Percentiles rank a stretch among this genome's conserved stretches.
Conservation (phyloP, 306 rosid species). For the Prunus fruticosa region DNA sequence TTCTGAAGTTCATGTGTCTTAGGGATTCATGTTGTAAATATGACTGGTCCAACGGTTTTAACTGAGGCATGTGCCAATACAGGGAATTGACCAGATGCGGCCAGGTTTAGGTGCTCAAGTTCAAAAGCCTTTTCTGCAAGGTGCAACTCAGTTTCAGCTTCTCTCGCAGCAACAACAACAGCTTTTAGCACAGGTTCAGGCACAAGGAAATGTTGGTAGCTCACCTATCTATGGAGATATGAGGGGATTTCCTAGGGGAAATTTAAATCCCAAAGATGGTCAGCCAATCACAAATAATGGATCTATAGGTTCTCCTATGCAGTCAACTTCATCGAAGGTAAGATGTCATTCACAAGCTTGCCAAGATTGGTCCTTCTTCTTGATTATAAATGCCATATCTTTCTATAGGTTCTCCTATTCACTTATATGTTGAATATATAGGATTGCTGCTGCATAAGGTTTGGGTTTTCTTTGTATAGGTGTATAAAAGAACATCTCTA, state of each 20-base stretch:
- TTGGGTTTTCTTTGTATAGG: not conserved
- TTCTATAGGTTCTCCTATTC: too few species aligned
- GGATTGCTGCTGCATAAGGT: not conserved
- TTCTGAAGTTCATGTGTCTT: constrained; percentile 6
- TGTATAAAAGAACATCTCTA: not conserved
- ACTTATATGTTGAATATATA: not conserved
- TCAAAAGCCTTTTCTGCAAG: constrained; percentile 86
- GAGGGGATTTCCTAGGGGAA: constrained; percentile 75
- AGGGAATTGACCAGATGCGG: constrained; percentile 87
- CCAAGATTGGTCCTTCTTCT: not conserved
- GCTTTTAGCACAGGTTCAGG: constrained; percentile 80
- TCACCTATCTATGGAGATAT: constrained; percentile 67
- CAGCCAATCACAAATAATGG: constrained; percentile 71
- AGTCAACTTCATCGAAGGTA: constrained; percentile 82
- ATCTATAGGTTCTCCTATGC: constrained; percentile 91
- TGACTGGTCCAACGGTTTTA: constrained; percentile 29
- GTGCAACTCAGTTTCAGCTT: constrained; percentile 80
- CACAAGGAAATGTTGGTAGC: constrained; percentile 67
- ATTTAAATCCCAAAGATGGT: constrained; percentile 68
- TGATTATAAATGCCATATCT: not conserved
- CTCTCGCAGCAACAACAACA: constrained; percentile 82
- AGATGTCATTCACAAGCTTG: constrained; percentile 17
- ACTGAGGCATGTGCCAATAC: constrained; percentile 25
- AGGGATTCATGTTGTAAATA: constrained; percentile 15
- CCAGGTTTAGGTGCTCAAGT: constrained; percentile 82